Percentiles rank a stretch among this genome's conserved stretches.
Conservation (phyloP, 495 filamentous ascomycete species). For the Monascus purpureus region DNA sequence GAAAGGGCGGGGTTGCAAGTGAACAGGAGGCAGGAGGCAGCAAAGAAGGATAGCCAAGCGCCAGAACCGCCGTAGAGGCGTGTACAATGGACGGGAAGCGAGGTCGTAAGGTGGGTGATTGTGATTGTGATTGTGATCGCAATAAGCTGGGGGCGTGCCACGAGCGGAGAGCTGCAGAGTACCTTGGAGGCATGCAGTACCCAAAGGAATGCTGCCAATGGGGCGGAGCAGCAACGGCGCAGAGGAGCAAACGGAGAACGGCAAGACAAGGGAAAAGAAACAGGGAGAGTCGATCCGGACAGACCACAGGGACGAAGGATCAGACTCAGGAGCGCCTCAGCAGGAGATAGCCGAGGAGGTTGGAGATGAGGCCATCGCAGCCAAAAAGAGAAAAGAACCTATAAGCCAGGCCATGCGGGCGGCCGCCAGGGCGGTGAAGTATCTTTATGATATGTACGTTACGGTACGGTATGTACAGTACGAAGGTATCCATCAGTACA, state of each 20-base stretch:
- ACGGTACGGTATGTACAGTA: no score
- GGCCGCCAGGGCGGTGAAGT: no score
- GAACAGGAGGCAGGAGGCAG: not conserved
- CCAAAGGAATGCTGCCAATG: not conserved
- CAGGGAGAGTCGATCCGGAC: no score
- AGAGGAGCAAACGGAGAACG: not conserved
- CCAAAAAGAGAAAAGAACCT: no score
- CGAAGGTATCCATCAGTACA: no score
- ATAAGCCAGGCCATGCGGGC: no score
- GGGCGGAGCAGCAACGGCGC: not conserved
- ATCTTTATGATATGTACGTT: no score
- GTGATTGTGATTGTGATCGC: slow-evolving; percentile 10
- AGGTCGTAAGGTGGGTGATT: slow-evolving; percentile 9
- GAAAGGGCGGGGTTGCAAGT: slow-evolving; percentile 9
- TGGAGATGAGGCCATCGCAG: no score
- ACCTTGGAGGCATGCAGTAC: slow-evolving; percentile 31
- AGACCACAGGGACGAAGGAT: no score
- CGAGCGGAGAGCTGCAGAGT: slow-evolving; percentile 17
- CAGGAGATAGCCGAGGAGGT: no score
- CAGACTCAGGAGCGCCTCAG: no score
- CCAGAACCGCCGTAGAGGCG: slow-evolving; percentile 8
- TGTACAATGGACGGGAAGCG: slow-evolving; percentile 5
- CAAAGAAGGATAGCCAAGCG: not conserved
- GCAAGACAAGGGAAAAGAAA: not conserved
- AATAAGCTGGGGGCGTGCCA: slow-evolving; percentile 13